Percentiles rank a stretch among this genome's conserved stretches.
These are phyloP conservation scores for Chiua sp. DNA, from an alignment of 1,284 basidiomycete genomes.

Conservation along the genomic window DNA sequence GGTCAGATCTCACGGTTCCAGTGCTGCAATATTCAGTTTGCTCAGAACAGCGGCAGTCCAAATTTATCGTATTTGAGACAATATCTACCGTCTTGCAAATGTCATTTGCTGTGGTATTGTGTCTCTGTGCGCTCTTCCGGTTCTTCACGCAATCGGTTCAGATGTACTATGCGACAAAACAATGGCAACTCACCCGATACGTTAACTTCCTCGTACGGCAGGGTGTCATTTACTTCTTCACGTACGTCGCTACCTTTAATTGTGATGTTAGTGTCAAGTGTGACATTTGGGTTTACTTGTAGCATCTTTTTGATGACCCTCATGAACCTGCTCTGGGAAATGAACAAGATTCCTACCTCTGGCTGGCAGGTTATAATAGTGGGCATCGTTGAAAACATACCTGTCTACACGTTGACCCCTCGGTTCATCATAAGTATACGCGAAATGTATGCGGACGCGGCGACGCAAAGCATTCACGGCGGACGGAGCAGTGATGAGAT, in stretches of 20 bases:
- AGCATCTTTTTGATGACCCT: neutral
- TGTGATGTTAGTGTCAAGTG: neutral
- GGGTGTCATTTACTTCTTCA: constrained; percentile 2
- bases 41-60: neutral
- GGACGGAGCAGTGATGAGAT: neutral
- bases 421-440: neutral
- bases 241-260: neutral
- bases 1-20: neutral
- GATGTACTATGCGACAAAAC: neutral
- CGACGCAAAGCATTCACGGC: neutral
- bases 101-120: neutral
- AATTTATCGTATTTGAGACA: neutral
- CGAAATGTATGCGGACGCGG: neutral
- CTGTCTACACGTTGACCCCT: neutral
- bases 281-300: neutral
- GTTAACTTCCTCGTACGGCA: neutral
- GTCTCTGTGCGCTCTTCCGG: neutral
- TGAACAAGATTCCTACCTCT: neutral
- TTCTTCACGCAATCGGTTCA: neutral
- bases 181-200: neutral
- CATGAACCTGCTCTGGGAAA: neutral
- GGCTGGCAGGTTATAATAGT: neutral
- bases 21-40: neutral
- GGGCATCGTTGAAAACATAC: neutral
- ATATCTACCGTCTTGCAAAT: neutral